phyloP scores from a whole-genome alignment of 148 eudicot species.

The Camellia lanceoleosa region DNA sequence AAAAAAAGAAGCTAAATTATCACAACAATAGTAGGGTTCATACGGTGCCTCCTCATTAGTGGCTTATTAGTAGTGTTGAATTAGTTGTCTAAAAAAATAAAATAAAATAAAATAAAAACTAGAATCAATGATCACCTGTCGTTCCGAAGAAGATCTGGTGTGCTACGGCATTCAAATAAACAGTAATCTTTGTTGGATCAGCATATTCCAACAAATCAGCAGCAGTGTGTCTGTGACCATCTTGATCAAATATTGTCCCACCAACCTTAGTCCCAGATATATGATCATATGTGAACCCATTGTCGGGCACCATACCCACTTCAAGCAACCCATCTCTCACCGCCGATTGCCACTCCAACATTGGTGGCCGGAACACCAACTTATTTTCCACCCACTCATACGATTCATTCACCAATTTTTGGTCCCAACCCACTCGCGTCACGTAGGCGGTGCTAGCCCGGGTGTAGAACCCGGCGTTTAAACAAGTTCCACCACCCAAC shows the following conservation, averaged over 20 bases:
- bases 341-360: slow-evolving; percentile 67
- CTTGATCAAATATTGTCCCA: slow-evolving; percentile 69
- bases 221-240: slow-evolving; percentile 79
- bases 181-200: slow-evolving; percentile 44
- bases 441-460: slow-evolving; percentile 51
- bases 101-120: too few species aligned
- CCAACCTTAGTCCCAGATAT: slow-evolving; percentile 71
- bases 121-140: too few species aligned
- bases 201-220: slow-evolving; percentile 84
- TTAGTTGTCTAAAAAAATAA: too few species aligned
- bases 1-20: too few species aligned
- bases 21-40: too few species aligned
- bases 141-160: slow-evolving; percentile 46
- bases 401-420: slow-evolving; percentile 53
- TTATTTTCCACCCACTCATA: slow-evolving; percentile 79
- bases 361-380: slow-evolving; percentile 52
- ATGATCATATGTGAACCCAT: slow-evolving; percentile 76
- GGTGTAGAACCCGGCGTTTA: slow-evolving; percentile 86
- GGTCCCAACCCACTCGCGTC: slow-evolving; percentile 50
- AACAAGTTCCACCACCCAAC: slow-evolving; percentile 72
- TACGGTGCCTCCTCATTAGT: too few species aligned
- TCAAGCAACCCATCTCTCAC: slow-evolving; percentile 66
- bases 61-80: too few species aligned
- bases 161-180: slow-evolving; percentile 62
- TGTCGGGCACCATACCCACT: slow-evolving; percentile 58